Conservation (phyloP, 352 stramenopile species). For the Globisporangium middletonii region DNA sequence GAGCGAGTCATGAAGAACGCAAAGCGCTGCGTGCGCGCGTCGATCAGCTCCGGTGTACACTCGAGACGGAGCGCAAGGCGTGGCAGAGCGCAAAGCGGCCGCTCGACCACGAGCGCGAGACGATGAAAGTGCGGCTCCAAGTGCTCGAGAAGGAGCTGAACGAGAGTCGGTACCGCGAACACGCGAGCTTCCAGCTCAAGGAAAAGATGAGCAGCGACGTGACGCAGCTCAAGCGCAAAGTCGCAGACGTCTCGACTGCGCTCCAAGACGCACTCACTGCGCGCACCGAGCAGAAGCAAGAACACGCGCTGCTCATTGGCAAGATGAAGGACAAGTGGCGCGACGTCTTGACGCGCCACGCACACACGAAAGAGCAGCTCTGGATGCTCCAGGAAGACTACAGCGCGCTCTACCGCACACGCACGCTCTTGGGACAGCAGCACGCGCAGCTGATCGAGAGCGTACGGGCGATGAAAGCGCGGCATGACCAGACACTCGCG, state of each 20-base stretch:
- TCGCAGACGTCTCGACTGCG: constrained; percentile 39
- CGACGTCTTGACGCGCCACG: constrained; percentile 33
- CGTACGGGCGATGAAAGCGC: constrained; percentile 37
- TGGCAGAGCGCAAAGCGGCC: constrained; percentile 47
- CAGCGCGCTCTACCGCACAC: constrained; percentile 47
- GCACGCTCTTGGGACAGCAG: constrained; percentile 30
- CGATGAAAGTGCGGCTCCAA: constrained; percentile 34
- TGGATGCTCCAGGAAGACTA: constrained; percentile 72
- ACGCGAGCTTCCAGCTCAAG: constrained; percentile 59
- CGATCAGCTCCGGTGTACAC: constrained; percentile 57
- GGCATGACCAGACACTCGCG: constrained; percentile 39
- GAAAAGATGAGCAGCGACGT: constrained; percentile 59
- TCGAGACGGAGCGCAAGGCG: constrained; percentile 66
- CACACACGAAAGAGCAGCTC: constrained; percentile 49
- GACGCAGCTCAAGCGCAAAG: constrained; percentile 47
- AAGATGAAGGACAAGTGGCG: constrained; percentile 70
- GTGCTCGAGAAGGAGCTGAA: constrained; percentile 65
- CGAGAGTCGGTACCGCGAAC: constrained; percentile 54
- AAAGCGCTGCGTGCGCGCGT: constrained; percentile 60
- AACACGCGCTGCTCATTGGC: constrained; percentile 34
- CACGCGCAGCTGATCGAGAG: constrained; percentile 40
- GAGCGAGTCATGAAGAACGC: constrained; percentile 56
- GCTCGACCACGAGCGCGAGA: constrained; percentile 51
- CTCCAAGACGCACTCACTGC: constrained; percentile 38
- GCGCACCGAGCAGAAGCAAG: constrained; percentile 42